Evolutionary conservation across 768 basidiomycete species (phyloP), one percentile per base, ranked within the genome.

Genomic region (Psilocybe azurescens): DNA sequence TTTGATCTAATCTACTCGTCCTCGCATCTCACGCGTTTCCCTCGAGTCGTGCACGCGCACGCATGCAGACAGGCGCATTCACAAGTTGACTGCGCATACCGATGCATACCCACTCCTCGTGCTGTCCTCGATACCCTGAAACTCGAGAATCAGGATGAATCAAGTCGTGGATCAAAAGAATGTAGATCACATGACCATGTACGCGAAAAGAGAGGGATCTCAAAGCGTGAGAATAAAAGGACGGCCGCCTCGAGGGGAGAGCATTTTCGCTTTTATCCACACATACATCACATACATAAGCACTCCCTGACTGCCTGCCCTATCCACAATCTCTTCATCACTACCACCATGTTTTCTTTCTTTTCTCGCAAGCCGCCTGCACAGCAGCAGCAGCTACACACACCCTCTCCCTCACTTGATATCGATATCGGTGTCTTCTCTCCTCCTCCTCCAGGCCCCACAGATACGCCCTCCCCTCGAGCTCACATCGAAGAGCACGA

Each of bases 351-450:
- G 56, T 82, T 83, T 63, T 70, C 77, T 2, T 74, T 83, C 52
- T 79, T 83, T 60, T 51, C 72, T 9, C 74, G 78, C 62, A 83
- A 77, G 60, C 68, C 69, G 16, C 33, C 65, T 36, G 33, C 41
- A n/a, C 41, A 13, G 9, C 59, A 3, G 56, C 69, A 50, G 6
- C 84, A 84, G 69, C 77, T 83, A 10, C 82, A 84, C 14, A 87
- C 86, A 1, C 83, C 85, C 0, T 81, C 85, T 0, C 83, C 87
- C 0, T 86, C 85, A 20, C 36, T 53, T 9, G 38, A 53, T 14
- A 52, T 56, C 48, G 61, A 62, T 18, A 20, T 32, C 20, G 20
- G 3, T 1, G 5, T 55, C 44, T 13, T 0, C 29, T 69, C 74
- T 13, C 58, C 39, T 20, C 51, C 55, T 18, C 64, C 77, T 3